Evolutionary conservation across 768 basidiomycete species (phyloP), one percentile per base, ranked within the genome.

Genomic region (Lactarius psammicola): DNA sequence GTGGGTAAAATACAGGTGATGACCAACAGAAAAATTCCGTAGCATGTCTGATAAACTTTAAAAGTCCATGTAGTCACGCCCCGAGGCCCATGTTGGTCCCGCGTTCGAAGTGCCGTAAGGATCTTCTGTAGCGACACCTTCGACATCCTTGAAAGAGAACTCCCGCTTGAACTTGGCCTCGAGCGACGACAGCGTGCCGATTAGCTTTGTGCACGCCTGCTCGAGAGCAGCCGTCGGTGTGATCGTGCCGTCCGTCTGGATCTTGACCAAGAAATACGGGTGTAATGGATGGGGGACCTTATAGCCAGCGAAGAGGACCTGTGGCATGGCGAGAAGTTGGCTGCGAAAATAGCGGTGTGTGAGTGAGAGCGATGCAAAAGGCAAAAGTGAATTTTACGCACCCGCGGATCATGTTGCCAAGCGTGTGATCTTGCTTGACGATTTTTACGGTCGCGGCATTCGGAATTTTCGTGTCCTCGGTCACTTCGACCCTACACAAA

Each of bases 351-450:
- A 34, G 60, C 11, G 30, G 26, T 18, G 46, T 17, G 38, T 36
- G 36, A 26, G 46, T 40, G n/a, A 42, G 51, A 23, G 44, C 26
- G 44, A 10, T 7, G 53, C 11, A 17, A n/a, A 59, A 53, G 18
- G 56, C 23, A 53, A 30, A 56, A 20, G 23, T 23, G 67, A 65
- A 75, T 68, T n/a, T n/a, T 15, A 83, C 88, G 68, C 75, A 95
- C 94, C 92, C 87, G 73, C 97, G 87, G n/a, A 99, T 81, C 91
- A 98, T 92, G 79, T 95, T 95, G 10, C 87, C 96, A 7, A 98
- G 79, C 0, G 97, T 99, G 74, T 98, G 97, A 74, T 98, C 97
- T 75, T 99, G 96, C 79, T 98, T 98, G 66, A 92, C 82, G 71
- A 99, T 82, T 71, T 93, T 94, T 68, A 99, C 86, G 0, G 95